Base-by-base conservation (phyloP, 23 red algal species). In the Gracilaria domingensis region DNA sequence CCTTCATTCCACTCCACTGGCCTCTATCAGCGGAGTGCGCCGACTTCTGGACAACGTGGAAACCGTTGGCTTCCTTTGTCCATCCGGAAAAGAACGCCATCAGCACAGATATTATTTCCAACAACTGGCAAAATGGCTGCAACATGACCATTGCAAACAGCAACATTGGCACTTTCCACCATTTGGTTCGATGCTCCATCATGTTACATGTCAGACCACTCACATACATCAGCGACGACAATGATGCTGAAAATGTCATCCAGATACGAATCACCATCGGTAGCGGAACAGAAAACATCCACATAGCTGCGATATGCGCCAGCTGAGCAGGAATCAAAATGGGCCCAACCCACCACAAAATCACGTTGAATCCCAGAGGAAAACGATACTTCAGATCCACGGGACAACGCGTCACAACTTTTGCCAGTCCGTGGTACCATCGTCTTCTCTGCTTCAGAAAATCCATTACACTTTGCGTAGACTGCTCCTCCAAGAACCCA, bases 11-110 rank as follows among this genome's bases (percentile, higher is more conserved):
- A n/a, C n/a, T n/a, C n/a, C n/a, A n/a, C n/a, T n/a, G n/a, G n/a
- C n/a, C n/a, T n/a, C n/a, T n/a, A n/a, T n/a, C n/a, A n/a, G n/a
- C n/a, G n/a, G n/a, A n/a, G n/a, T n/a, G n/a, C n/a, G 71, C 84
- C 29, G 66, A 75, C 69, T 88, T 88, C 34, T 88, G 84, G 24
- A 88, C 84, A 24, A 88, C 84, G 49, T 88, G 84, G 53, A 88
- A 88, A 21, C 84, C 84, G 4, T 69, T 62, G 12, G 64, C 84
- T 39, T 78, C 78, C 48, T 72, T 28, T 17, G 84, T 75, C 35
- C 84, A 88, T 8, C 84, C 28, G 2, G 69, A 67, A 78, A 88
- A 88, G 84, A 88, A 75, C 67, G 84, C 48, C 45, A 61, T 44
- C 13, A 88, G 4, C 20, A 88, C 67, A 21, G 28, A 26, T 21